Base-by-base conservation (phyloP, 352 stramenopile species). In the Globisporangium apiculatum region DNA sequence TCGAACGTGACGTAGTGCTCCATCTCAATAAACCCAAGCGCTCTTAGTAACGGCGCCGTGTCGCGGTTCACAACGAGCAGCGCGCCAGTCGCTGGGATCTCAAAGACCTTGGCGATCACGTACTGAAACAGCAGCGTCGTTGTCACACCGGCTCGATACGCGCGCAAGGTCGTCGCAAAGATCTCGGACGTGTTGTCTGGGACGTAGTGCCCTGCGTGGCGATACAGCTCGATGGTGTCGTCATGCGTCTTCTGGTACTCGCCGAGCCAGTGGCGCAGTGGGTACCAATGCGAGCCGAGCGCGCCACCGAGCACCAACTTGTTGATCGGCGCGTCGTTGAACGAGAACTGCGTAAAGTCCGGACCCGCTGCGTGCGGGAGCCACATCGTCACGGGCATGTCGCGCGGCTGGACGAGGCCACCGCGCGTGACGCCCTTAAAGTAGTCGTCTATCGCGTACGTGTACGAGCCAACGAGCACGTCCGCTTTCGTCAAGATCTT, bases 361-460 rank as follows among this genome's bases (percentile, higher is more conserved):
- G 73, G 64, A 1, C 73, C 72, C 0, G 83, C 75, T 4, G 83
- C 76, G 48, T 92, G 78, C 40, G 83, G 83, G 48, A 89, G 62
- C 83, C 83, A 92, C 18, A 86, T 53, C 1, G 77, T 75, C 12
- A 89, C 18, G 0, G 80, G 80, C 36, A 92, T 58, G 58, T 90
- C 78, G 3, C 71, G 73, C n/a, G 76, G 56, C 48, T 83, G 68
- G 58, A 89, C 31, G 35, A 7, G 71, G 0, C 58, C 51, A 31
- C 24, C 24, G 12, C 46, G 48, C 6, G 69, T 90, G 41, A 83
- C 69, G 10, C 76, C 71, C 12, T 73, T 69, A 63, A 92, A 89
- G 61, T 89, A 92, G 53, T 87, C 77, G 61, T 89, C 77, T 65
- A 87, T 82, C 35, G 86, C 61, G 71, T 91, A 92, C 61, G 78